Conservation (phyloP, 1,284 basidiomycete genomes). For the Lentinula novae-zelandiae region DNA sequence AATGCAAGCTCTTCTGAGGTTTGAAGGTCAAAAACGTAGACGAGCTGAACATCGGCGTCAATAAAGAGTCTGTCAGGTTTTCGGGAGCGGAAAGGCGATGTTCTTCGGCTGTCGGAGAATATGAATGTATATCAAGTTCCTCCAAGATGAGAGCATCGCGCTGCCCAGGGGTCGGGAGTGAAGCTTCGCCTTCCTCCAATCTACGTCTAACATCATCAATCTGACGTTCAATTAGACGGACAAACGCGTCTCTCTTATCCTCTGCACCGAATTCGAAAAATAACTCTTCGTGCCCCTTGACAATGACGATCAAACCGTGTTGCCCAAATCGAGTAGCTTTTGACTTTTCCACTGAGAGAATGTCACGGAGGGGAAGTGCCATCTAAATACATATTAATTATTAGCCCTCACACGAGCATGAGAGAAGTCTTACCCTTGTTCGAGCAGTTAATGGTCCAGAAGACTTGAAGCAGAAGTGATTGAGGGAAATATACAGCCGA, state of each 20-base stretch:
- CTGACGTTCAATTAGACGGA: constrained; percentile 72
- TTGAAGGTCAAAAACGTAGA: constrained; percentile 95
- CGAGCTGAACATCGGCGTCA: constrained; percentile 91
- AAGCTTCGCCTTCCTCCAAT: constrained; percentile 36
- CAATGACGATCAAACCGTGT: constrained; percentile 84
- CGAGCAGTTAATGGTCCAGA: constrained; percentile 70
- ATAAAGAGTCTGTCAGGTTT: constrained; percentile 59
- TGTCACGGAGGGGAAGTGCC: constrained; percentile 88
- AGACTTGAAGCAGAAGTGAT: constrained; percentile 89
- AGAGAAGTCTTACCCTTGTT: constrained; percentile 58
- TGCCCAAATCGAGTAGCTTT: constrained; percentile 89
- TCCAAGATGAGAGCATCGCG: constrained; percentile 71
- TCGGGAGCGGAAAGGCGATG: neutral
- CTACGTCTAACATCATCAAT: constrained; percentile 69
- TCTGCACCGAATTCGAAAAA: constrained; percentile 91
- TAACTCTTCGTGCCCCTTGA: constrained; percentile 94
- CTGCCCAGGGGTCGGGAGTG: constrained; percentile 43
- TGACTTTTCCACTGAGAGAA: constrained; percentile 80
- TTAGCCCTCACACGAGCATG: neutral
- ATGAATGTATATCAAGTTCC: constrained; percentile 49
- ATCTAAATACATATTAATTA: constrained; percentile 53
- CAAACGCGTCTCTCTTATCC: constrained; percentile 76
- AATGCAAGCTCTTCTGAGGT: constrained; percentile 76
- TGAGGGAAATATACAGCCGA: constrained; percentile 82
- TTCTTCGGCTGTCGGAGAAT: constrained; percentile 6